Evolutionary conservation across 768 basidiomycete genomes (phyloP).

Genomic region (Polyporus arcularius): DNA sequence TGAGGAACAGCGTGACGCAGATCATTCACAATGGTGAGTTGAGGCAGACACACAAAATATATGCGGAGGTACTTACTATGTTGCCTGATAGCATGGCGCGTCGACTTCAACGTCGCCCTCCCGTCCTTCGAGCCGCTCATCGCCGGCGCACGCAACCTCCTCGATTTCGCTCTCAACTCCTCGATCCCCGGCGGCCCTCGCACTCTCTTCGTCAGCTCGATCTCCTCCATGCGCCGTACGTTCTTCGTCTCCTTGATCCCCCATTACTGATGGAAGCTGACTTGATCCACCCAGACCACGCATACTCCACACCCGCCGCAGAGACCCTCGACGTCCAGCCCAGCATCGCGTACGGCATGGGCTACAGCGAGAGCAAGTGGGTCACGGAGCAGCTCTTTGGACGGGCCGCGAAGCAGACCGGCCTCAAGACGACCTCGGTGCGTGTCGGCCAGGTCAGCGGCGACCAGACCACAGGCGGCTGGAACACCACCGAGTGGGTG

Average conservation of each 20-base stretch:
- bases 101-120: conserved; percentile 44
- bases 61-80: background rate
- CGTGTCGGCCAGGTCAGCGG: conserved; percentile 37
- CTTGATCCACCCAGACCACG: conserved; percentile 2
- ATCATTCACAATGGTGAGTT: conserved; percentile 28
- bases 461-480: conserved; percentile 28
- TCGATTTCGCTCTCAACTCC: conserved; percentile 19
- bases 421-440: conserved; percentile 35
- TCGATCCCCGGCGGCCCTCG: conserved; percentile 17
- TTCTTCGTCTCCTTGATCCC: conserved; percentile 23
- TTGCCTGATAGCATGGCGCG: conserved; percentile 33
- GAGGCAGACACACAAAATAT: too few relatives aligned
- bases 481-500: conserved; percentile 42
- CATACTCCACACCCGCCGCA: background rate
- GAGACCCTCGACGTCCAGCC: conserved; percentile 17
- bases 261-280: background rate
- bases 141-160: conserved; percentile 22
- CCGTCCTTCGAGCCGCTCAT: conserved; percentile 40
- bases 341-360: conserved; percentile 27
- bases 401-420: conserved; percentile 28
- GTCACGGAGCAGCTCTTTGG: conserved; percentile 35
- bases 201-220: conserved; percentile 27
- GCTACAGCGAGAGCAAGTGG: conserved; percentile 39
- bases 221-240: conserved; percentile 16
- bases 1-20: conserved; percentile 13